Conservation (phyloP, 2,329 filamentous ascomycete genomes). For the Alternaria sp. region DNA sequence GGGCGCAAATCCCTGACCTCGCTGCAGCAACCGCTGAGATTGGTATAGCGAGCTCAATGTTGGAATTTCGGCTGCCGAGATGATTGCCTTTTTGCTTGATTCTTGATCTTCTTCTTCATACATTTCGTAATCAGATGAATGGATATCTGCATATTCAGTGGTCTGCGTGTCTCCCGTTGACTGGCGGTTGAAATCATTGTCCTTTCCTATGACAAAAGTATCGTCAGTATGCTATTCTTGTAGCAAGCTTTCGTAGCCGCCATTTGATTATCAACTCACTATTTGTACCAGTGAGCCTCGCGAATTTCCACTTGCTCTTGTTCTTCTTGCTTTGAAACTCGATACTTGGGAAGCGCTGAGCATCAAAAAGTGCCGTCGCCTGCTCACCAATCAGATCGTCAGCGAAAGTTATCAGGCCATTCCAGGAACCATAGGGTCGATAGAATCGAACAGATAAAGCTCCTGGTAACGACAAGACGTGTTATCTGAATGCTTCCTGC, state of each 20-base stretch:
- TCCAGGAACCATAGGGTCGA: slow-evolving; percentile 34
- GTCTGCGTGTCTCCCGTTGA: not conserved
- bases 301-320: slow-evolving; percentile 33
- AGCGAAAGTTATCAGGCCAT: slow-evolving; percentile 32
- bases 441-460: slow-evolving; percentile 33
- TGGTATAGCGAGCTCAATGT: slow-evolving; percentile 42
- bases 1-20: slow-evolving; percentile 41
- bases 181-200: not conserved
- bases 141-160: not conserved
- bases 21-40: slow-evolving; percentile 34
- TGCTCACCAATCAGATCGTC: slow-evolving; percentile 20
- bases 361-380: slow-evolving; percentile 32
- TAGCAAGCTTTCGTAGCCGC: not conserved
- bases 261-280: slow-evolving; percentile 3
- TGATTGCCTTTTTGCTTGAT: slow-evolving; percentile 12
- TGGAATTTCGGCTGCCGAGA: slow-evolving; percentile 34
- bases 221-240: not conserved
- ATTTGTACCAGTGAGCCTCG: not conserved
- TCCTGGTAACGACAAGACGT: slow-evolving; percentile 32
- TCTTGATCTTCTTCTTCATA: not conserved
- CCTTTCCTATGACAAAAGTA: not conserved
- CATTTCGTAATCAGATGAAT: not conserved
- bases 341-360: slow-evolving; percentile 26
- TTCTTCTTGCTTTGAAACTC: slow-evolving; percentile 23
- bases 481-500: slow-evolving; percentile 28